Evolutionary conservation across 345 rosid species (phyloP), one percentile per base, ranked within the genome.

Genomic region (Eucalyptus dawsonii): DNA sequence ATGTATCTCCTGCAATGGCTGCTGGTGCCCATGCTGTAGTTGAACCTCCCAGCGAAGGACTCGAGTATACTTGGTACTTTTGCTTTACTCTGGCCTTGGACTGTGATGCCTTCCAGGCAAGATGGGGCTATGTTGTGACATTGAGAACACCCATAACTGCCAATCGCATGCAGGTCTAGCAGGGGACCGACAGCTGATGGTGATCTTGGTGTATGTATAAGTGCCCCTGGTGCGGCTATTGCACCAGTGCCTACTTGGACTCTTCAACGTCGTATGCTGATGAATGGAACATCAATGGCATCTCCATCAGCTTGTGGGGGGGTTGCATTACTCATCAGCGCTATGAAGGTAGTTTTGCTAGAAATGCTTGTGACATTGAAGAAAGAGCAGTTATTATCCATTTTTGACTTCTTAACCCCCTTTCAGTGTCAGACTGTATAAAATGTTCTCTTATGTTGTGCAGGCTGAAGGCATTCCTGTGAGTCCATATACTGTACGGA

Each of bases 221-320:
- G 99, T 95, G 99, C 99, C 90, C 99, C 99, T 93, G 99, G 99
- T 91, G 99, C 97, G 88, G 99, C 99, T 89, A 97, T 98, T 91
- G 99, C 99, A 91, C 99, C 99, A 86, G 99, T 98, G 51, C 98
- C 99, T 91, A 96, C 96, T 90, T 97, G 99, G 99, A 97, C 99
- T 86, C 99, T 97, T 91, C 99, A 98, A 92, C 93, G 95, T 86
- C 98, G 99, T 87, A 97, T 96, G 99, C 97, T 98, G 88, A 97
- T 96, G 99, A 98, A 97, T 94, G 99, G 99, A 89, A 98, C 99
- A 88, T 98, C 99, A 89, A 98, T 98, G 99, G 93, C 99, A 89
- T 98, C 99, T 94, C 99, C 99, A 87, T 98, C 99, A 91, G 99
- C 99, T 87, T 98, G 99, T 94, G 99, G 99, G 76, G 99, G 98